A percentile compares a stretch with the other conserved stretches of the same genome.
These are phyloP conservation scores for Kingdonia uniflora DNA, from an alignment of 164 flowering plant species.

Conservation along the genomic window DNA sequence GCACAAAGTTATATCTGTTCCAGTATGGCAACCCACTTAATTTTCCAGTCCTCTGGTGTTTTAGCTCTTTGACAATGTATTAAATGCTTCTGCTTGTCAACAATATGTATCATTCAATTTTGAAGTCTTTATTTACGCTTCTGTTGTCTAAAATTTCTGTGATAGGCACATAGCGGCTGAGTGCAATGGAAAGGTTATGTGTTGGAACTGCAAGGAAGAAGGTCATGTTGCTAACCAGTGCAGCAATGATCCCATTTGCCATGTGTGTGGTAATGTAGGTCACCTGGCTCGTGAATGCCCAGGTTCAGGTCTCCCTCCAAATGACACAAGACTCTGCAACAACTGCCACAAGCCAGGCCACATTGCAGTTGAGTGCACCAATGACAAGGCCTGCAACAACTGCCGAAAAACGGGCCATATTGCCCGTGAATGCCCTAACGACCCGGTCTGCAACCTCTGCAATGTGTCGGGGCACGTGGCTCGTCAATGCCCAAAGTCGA, in stretches of 20 bases:
- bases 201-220: slow-evolving; percentile 60
- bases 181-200: slow-evolving; percentile 40
- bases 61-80: too few relatives aligned
- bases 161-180: slow-evolving; percentile 56
- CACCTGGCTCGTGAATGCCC: slow-evolving; percentile 41
- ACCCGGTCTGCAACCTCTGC: slow-evolving; percentile 57
- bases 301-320: slow-evolving; percentile 19
- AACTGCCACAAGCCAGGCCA: slow-evolving; percentile 52
- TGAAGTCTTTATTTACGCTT: too few relatives aligned
- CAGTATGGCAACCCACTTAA: too few relatives aligned
- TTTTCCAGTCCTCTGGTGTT: too few relatives aligned
- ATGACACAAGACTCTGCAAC: slow-evolving; percentile 39
- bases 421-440: slow-evolving; percentile 47
- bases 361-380: slow-evolving; percentile 38
- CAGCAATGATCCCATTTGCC: slow-evolving; percentile 49
- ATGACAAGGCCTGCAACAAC: slow-evolving; percentile 49
- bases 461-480: slow-evolving; percentile 76
- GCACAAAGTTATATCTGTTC: too few relatives aligned
- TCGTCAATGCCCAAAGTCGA: slow-evolving; percentile 59
- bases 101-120: too few relatives aligned
- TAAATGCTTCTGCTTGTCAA: too few relatives aligned
- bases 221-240: slow-evolving; percentile 58
- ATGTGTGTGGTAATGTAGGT: slow-evolving; percentile 48
- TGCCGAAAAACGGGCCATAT: slow-evolving; percentile 50
- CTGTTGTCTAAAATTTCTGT: too few relatives aligned